Conservation (phyloP, 306 rosid genomes). For the Canavalia ensiformis region DNA sequence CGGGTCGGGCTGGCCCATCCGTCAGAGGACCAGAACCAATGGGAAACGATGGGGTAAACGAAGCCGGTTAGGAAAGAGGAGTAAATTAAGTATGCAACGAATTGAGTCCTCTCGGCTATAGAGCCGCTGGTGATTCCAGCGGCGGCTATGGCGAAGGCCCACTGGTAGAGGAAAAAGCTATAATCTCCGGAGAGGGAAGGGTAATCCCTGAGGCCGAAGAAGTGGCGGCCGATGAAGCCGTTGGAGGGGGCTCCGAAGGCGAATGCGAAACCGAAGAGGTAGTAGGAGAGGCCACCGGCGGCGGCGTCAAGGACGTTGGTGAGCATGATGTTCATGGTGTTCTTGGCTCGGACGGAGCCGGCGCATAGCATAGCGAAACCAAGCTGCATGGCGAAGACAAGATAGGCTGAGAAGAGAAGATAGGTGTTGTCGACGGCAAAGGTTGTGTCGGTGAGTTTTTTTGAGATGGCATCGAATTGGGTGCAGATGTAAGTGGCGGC, state of each 20-base stretch:
- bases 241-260: conserved; percentile 83
- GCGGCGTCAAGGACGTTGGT: conserved; percentile 92
- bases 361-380: conserved; percentile 98
- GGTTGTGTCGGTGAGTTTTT: conserved; percentile 56
- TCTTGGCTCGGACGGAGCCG: conserved; percentile 89
- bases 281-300: conserved; percentile 79
- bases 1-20: conserved; percentile 80
- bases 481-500: conserved; percentile 66
- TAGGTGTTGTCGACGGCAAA: conserved; percentile 61
- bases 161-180: conserved; percentile 83
- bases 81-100: conserved; percentile 80
- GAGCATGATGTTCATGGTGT: conserved; percentile 96
- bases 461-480: conserved; percentile 56
- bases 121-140: conserved; percentile 89
- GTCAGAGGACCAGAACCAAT: conserved; percentile 79
- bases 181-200: conserved; percentile 61
- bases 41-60: conserved; percentile 78
- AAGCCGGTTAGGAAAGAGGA: conserved; percentile 80
- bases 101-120: conserved; percentile 83
- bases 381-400: conserved; percentile 93
- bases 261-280: conserved; percentile 84
- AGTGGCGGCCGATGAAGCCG: conserved; percentile 82
- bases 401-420: conserved; percentile 80
- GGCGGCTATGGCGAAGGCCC: conserved; percentile 90
- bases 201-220: conserved; percentile 62